Evolutionary conservation across 2,329 filamentous ascomycete genomes (phyloP), one percentile per base, ranked within the genome.

Genomic region (Arachnomyces sp.): DNA sequence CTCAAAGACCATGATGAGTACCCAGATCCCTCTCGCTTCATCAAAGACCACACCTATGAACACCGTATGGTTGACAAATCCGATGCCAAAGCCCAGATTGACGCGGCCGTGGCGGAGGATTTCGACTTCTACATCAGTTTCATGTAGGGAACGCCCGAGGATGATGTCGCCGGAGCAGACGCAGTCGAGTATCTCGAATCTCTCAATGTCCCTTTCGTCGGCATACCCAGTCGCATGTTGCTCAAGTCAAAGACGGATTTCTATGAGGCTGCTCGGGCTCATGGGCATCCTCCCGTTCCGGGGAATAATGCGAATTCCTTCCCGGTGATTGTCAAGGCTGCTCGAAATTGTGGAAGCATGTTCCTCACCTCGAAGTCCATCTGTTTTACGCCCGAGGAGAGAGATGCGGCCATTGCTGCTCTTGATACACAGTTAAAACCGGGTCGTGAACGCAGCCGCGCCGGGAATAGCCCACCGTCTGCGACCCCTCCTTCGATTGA

Each of bases 41-140:
- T 39, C 12, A 38, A 43, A 5, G 46, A 51, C 25, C 52, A 54
- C 31, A 43, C 37, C 4, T 42, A 52, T n/a, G 39, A 45, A 3
- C 41, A 51, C 34, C 37, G 43, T 16, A 41, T 44, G 1, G 50
- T 54, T 13, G 46, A 51, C 35, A 53, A 52, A 30, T 29, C 15
- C 2, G 49, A 42, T n/a, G 48, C 52, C 2, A 48, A 43, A 7
- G 33, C 43, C 15, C 36, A 54, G 34, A 50, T 54, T 13, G 48
- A 54, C 33, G 42, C 40, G 3, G 42, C 39, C 14, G 43, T 50
- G 3, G 28, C 39, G n/a, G 49, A 53, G 21, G 38, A 38, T 1
- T 47, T 49, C 38, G 52, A 52, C 30, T 52, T 54, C 18, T 53
- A 54, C 34, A 34, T 54, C 17, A 53, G 52, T 31, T 51, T 53